phyloP scores from a whole-genome alignment of 306 rosid genomes.

The Hippophae tibetana region DNA sequence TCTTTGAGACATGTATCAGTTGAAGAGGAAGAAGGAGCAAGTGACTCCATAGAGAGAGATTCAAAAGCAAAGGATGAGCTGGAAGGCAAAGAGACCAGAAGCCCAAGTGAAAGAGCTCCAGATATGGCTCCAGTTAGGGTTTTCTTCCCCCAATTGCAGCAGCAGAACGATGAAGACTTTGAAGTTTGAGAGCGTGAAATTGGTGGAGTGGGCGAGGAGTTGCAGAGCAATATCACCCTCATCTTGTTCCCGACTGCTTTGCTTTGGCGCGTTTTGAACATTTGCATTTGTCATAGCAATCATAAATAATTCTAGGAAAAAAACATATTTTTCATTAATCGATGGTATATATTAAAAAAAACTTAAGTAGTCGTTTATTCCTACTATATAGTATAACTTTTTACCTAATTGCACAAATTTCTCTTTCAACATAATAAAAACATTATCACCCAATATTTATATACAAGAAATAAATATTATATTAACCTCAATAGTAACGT shows the following conservation, averaged over 20 bases:
- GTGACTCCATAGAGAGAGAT: slow-evolving; percentile 9
- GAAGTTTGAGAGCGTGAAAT: slow-evolving; percentile 6
- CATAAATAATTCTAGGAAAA: no score
- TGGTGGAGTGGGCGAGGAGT: slow-evolving; percentile 18
- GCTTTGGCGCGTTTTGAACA: neutral
- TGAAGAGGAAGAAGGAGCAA: slow-evolving; percentile 17
- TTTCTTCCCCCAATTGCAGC: slow-evolving; percentile 18
- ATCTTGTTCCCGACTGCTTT: slow-evolving; percentile 21
- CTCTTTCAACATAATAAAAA: no score
- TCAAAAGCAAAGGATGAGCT: slow-evolving; percentile 30
- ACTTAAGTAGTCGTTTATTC: no score
- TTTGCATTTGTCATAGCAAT: no score
- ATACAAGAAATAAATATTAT: no score
- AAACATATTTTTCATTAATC: no score
- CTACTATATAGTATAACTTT: no score
- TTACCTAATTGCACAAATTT: no score
- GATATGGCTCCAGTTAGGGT: slow-evolving; percentile 30
- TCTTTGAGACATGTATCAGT: slow-evolving; percentile 42
- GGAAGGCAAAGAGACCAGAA: slow-evolving; percentile 28
- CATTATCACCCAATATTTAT: no score
- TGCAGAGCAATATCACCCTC: slow-evolving; percentile 29
- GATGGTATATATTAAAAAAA: no score
- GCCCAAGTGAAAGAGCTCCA: slow-evolving; percentile 39
- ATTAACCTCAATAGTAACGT: no score
- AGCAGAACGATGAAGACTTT: slow-evolving; percentile 17